Evolutionary conservation across 108 stramenopile genomes (phyloP).

Genomic region (Fragilariopsis cylindrus): DNA sequence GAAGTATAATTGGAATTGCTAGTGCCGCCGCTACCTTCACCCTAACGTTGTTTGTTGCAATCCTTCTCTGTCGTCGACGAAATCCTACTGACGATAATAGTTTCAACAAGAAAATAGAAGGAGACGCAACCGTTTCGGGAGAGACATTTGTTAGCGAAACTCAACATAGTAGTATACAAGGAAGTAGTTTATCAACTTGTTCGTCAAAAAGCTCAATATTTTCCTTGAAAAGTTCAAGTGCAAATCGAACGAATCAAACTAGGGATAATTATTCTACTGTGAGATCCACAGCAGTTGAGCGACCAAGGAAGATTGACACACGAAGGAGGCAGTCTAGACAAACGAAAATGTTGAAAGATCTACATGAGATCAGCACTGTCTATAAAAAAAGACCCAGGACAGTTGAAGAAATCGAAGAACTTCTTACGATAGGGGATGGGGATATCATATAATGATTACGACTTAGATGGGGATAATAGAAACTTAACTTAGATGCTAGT

Average conservation of each 20-base stretch:
- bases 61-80: slow-evolving; percentile 11
- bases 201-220: neutral
- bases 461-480: neutral
- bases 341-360: too few relatives aligned
- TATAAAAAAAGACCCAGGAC: slow-evolving; percentile 4
- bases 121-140: slow-evolving; percentile 27
- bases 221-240: too few relatives aligned
- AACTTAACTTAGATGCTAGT: neutral
- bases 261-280: too few relatives aligned
- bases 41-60: slow-evolving; percentile 16
- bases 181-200: neutral
- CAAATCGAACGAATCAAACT: too few relatives aligned
- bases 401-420: slow-evolving; percentile 13
- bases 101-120: slow-evolving; percentile 8
- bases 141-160: slow-evolving; percentile 33
- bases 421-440: neutral
- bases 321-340: too few relatives aligned
- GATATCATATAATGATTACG: neutral
- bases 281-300: too few relatives aligned
- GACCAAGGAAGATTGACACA: too few relatives aligned
- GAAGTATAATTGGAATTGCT: slow-evolving; percentile 9
- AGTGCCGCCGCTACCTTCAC: slow-evolving; percentile 14
- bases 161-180: neutral
- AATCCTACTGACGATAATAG: slow-evolving; percentile 12
- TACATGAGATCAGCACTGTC: too few relatives aligned